Conservation (phyloP, 1,284 basidiomycete species). For the Takashimella koratensis region DNA sequence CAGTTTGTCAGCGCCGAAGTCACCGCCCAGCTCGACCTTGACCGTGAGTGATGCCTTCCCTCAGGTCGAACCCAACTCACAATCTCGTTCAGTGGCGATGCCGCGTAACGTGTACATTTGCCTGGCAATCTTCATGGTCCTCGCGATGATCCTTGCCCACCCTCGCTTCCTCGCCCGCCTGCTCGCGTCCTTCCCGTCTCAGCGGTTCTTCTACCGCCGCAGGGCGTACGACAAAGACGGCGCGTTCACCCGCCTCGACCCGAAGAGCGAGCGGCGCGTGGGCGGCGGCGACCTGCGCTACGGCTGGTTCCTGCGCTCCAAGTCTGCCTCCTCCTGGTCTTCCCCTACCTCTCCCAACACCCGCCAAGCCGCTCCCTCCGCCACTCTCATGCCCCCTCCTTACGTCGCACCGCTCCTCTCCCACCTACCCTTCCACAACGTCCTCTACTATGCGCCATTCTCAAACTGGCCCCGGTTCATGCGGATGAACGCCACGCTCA, state of each 20-base stretch:
- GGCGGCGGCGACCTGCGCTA: conserved; percentile 29
- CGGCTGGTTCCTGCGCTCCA: conserved; percentile 29
- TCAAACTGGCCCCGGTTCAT: conserved; percentile 20
- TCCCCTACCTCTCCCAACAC: background rate
- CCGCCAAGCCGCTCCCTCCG: background rate
- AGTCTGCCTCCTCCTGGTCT: conserved; percentile 1
- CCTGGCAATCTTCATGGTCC: conserved; percentile 23
- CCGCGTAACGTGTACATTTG: conserved; percentile 28
- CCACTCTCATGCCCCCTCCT: conserved; percentile 27
- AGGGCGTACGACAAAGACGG: background rate
- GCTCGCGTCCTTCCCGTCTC: conserved; percentile 28
- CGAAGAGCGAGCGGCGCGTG: conserved; percentile 8
- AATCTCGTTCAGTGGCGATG: conserved; percentile 9
- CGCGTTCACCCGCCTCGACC: background rate
- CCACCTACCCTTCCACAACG: conserved; percentile 27
- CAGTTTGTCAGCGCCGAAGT: too few species aligned
- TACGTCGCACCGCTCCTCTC: conserved; percentile 29
- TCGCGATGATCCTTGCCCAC: conserved; percentile 34
- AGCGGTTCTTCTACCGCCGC: background rate
- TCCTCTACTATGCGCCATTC: conserved; percentile 32
- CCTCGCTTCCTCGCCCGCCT: conserved; percentile 43
- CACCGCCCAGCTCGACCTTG: too few species aligned
- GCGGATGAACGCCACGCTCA: conserved; percentile 29
- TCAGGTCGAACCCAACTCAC: too few species aligned
- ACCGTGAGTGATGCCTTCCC: too few species aligned